Evolutionary conservation across 495 filamentous ascomycete species (phyloP).

Genomic region (Penicillium maclennaniae): DNA sequence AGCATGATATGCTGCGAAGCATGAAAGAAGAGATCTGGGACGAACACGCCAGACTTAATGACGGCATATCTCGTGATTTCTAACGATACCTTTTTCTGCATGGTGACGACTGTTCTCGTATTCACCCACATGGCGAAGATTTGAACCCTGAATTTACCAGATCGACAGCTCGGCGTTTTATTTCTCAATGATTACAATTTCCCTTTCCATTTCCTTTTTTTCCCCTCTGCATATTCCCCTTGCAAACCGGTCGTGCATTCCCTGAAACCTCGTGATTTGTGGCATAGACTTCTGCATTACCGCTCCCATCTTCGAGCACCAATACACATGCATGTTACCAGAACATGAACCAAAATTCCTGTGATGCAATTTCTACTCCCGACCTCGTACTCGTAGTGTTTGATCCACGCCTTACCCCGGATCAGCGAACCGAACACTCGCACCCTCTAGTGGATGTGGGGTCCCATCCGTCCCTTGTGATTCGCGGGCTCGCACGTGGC

Average conservation of each 20-base stretch:
- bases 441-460: not conserved
- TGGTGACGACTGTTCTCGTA: slow-evolving; percentile 7
- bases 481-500: slow-evolving; percentile 16
- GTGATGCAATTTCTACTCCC: not conserved
- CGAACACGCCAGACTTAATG: slow-evolving; percentile 33
- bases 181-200: slow-evolving; percentile 10
- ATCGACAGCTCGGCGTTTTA: slow-evolving; percentile 12
- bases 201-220: slow-evolving; percentile 8
- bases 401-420: slow-evolving; percentile 17
- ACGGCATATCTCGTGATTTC: slow-evolving; percentile 17
- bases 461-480: not conserved
- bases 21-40: slow-evolving; percentile 69
- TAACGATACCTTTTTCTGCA: slow-evolving; percentile 12
- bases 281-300: slow-evolving; percentile 13
- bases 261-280: slow-evolving; percentile 1
- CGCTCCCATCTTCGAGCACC: not conserved
- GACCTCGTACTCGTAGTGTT: not conserved
- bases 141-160: not conserved
- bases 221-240: slow-evolving; percentile 1
- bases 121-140: not conserved
- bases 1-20: slow-evolving; percentile 54
- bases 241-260: slow-evolving; percentile 3
- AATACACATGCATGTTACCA: not conserved
- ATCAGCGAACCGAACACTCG: slow-evolving; percentile 12
- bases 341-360: not conserved